Base-by-base conservation (phyloP, 768 basidiomycete species). In the Trametes cingulata region DNA sequence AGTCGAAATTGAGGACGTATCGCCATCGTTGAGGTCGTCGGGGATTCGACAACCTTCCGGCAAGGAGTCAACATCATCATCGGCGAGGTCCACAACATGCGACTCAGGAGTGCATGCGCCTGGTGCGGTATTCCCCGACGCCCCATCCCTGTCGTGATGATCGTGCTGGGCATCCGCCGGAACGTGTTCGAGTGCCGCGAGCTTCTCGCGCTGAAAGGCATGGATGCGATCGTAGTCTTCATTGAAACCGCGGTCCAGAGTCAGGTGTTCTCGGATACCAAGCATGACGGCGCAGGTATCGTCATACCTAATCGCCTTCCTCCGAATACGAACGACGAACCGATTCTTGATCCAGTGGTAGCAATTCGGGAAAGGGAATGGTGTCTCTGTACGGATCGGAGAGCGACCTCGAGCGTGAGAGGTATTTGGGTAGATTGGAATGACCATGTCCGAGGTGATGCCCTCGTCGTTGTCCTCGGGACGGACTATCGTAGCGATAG, bases 331-430 rank as follows among this genome's bases (percentile, higher is more conserved):
- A 4, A 59, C 43, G 9, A n/a, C 20, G 42, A 46, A 3, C 12
- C 10, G 10, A 10, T 52, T 59, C 1, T 47, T 24, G 12, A 52
- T 22, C 58, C 58, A 59, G 35, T 52, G 51, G 58, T 46, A 59
- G 24, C 58, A 59, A 42, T 59, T 52, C 1, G 42, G 35, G 27
- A 59, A 52, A 6, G 58, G 58, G 43, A 59, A 59, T 1, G 58
- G 33, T 12, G 49, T 20, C n/a, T 45, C 25, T 17, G 58, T n/a
- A 3, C 27, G 15, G 12, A 59, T 15, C 6, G 58, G 42, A 0
- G 3, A 8, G 6, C 51, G 50, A 1, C 58, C 58, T 2, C n/a
- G 35, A 1, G 58, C 43, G 37, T 47, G 42, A 8, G 6, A 8
- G 22, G 13, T 4, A n/a, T 59, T 59, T 0, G 58, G 51, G 20